Percentiles rank a stretch among this genome's conserved stretches.
These are phyloP conservation scores for Pythium dissotocum DNA, from an alignment of 352 stramenopile genomes.

Conservation along the genomic window DNA sequence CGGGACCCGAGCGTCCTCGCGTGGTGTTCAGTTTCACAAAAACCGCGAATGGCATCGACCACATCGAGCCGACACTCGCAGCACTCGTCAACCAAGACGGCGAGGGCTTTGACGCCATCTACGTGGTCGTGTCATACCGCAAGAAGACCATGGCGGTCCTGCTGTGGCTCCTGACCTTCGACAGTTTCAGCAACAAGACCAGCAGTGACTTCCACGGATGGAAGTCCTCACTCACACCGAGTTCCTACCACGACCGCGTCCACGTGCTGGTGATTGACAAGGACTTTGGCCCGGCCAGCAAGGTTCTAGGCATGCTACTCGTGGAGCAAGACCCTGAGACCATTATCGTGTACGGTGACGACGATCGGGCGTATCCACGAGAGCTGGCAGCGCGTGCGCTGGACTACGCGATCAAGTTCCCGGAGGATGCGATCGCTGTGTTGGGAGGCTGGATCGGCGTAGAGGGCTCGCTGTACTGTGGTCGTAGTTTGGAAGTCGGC, in stretches of 20 bases:
- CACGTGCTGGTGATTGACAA: slow-evolving; percentile 45
- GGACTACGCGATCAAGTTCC: slow-evolving; percentile 49
- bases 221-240: slow-evolving; percentile 31
- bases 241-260: slow-evolving; percentile 36
- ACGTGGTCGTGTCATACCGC: slow-evolving; percentile 58
- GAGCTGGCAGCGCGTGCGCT: slow-evolving; percentile 43
- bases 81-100: slow-evolving; percentile 40
- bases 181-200: slow-evolving; percentile 16
- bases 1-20: slow-evolving; percentile 32
- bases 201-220: slow-evolving; percentile 32
- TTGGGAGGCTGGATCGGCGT: slow-evolving; percentile 50
- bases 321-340: slow-evolving; percentile 56
- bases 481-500: slow-evolving; percentile 45
- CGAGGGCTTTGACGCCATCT: slow-evolving; percentile 45
- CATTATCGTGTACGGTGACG: slow-evolving; percentile 58
- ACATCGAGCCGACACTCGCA: slow-evolving; percentile 42
- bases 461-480: slow-evolving; percentile 54
- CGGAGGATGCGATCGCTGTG: slow-evolving; percentile 47
- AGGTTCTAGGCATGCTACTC: slow-evolving; percentile 49
- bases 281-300: slow-evolving; percentile 56
- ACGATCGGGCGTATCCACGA: slow-evolving; percentile 43
- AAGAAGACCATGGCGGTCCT: slow-evolving; percentile 42
- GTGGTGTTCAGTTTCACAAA: slow-evolving; percentile 67
- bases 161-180: slow-evolving; percentile 36
- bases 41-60: slow-evolving; percentile 35